Percentiles rank a stretch among this genome's conserved stretches.
phyloP scores from a whole-genome alignment of 129 eudicot genomes.

The Escallonia herrerae region DNA sequence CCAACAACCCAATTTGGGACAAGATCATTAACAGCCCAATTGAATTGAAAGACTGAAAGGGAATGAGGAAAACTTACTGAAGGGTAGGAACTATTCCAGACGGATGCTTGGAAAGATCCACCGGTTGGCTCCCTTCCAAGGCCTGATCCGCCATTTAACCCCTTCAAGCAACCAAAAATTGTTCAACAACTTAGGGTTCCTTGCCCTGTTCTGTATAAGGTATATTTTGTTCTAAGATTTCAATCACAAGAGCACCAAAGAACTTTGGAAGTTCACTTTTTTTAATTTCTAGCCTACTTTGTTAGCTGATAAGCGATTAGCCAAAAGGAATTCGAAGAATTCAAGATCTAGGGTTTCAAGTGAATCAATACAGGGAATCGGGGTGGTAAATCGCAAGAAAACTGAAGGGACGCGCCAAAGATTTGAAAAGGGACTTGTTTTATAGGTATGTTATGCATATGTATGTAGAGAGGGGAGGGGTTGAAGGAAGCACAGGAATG shows the following conservation, averaged over 20 bases:
- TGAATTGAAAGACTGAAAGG: too few species aligned
- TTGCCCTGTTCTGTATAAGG: background rate
- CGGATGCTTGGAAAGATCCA: constrained; percentile 72
- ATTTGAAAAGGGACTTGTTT: background rate
- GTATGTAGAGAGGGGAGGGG: background rate
- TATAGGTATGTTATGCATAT: background rate
- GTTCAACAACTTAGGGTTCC: background rate
- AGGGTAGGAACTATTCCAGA: constrained; percentile 84
- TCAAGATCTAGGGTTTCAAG: background rate
- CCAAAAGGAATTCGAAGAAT: background rate
- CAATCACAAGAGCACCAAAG: background rate
- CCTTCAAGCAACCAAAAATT: background rate
- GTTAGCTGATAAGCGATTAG: background rate
- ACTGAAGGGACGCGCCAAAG: background rate
- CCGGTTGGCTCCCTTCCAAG: constrained; percentile 71
- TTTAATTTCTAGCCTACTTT: background rate
- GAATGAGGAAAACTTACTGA: constrained; percentile 36
- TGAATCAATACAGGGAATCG: background rate
- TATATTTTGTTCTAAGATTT: background rate
- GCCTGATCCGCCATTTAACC: constrained; percentile 69
- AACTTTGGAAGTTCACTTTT: background rate
- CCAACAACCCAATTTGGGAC: too few species aligned
- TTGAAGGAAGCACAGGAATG: background rate
- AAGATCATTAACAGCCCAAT: too few species aligned
- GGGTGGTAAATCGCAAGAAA: background rate